Evolutionary conservation across 1,284 basidiomycete species (phyloP), one percentile per base, ranked within the genome.

Genomic region (Melampsora americana): DNA sequence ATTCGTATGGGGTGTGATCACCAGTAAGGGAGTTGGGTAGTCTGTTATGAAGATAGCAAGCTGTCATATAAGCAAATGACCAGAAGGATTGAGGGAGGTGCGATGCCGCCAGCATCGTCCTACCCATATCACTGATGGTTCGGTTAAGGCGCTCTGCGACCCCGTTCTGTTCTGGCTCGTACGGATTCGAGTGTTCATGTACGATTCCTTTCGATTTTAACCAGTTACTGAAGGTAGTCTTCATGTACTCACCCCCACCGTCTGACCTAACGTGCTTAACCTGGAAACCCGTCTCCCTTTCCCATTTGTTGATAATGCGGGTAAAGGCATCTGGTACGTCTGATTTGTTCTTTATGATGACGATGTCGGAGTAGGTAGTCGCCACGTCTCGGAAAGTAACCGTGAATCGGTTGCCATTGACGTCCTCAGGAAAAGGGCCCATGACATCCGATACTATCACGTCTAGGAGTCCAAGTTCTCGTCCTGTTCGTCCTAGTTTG

Each of bases 111-210:
- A 75, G 39, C 14, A 56, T 35, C 4, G 72, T 68, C 2, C 56
- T 18, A 1, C 48, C 72, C 11, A 67, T 75, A 7, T 68, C 72
- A 1, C 50, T 50, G 44, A 75, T 28, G 0, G 72, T 75, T 1
- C 72, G 64, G 44, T 75, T 65, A 0, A 67, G 30, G 1, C 72
- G 50, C 46, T 75, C 53, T 1, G 72, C 72, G 12, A 53, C 59
- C 5, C 72, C 66, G 26, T 75, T 73, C 46, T 75, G 72, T 32
- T 75, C 26, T 9, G 32, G 72, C 7, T 59, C 26, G n/a, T 67
- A 75, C 1, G 72, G 65, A 46, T 59, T 75, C 5, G 39, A 60
- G 5, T 62, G 32, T 26, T 75, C 48, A 20, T 75, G 72, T n/a
- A 35, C 16, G 23, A 75, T 75, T 1, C 66, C 72, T 35, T 68